A percentile compares a stretch with the other conserved stretches of the same genome.
phyloP scores from a whole-genome alignment of 768 basidiomycete genomes.

The Asterophora lycoperdoides region DNA sequence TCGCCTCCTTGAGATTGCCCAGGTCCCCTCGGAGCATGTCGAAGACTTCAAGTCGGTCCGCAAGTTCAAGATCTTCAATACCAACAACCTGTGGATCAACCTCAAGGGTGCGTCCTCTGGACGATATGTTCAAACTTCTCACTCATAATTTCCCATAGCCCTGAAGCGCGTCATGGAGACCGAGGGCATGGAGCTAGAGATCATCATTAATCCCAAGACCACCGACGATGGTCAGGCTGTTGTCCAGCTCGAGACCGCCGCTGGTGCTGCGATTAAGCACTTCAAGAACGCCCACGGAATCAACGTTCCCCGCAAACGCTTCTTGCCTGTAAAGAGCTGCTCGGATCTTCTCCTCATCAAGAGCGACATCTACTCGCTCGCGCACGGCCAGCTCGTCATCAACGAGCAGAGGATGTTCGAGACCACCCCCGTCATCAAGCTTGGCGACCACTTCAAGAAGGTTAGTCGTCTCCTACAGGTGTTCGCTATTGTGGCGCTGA shows the following conservation, averaged over 20 bases:
- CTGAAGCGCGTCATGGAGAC: slow-evolving; percentile 87
- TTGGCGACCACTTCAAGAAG: slow-evolving; percentile 97
- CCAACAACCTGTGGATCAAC: slow-evolving; percentile 80
- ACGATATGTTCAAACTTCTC: background rate
- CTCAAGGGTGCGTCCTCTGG: slow-evolving; percentile 52
- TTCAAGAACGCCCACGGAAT: slow-evolving; percentile 90
- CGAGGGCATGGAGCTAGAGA: slow-evolving; percentile 87
- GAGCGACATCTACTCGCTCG: slow-evolving; percentile 86
- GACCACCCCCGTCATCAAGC: slow-evolving; percentile 92
- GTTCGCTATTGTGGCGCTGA: background rate
- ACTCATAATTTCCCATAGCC: slow-evolving; percentile 37
- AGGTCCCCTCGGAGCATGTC: slow-evolving; percentile 89
- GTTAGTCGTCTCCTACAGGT: slow-evolving; percentile 29
- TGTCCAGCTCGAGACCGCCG: slow-evolving; percentile 88
- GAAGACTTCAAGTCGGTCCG: slow-evolving; percentile 92
- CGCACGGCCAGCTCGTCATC: slow-evolving; percentile 86
- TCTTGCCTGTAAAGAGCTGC: slow-evolving; percentile 88
- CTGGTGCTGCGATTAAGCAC: slow-evolving; percentile 92
- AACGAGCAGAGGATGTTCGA: slow-evolving; percentile 79
- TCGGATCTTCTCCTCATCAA: slow-evolving; percentile 88
- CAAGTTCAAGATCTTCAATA: slow-evolving; percentile 94
- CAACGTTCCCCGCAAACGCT: slow-evolving; percentile 91
- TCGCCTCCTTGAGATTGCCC: slow-evolving; percentile 89
- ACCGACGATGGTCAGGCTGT: slow-evolving; percentile 84
- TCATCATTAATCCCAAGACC: slow-evolving; percentile 89